phyloP scores from a whole-genome alignment of 176 grass and related monocot genomes.

The Thalia dealbata region DNA sequence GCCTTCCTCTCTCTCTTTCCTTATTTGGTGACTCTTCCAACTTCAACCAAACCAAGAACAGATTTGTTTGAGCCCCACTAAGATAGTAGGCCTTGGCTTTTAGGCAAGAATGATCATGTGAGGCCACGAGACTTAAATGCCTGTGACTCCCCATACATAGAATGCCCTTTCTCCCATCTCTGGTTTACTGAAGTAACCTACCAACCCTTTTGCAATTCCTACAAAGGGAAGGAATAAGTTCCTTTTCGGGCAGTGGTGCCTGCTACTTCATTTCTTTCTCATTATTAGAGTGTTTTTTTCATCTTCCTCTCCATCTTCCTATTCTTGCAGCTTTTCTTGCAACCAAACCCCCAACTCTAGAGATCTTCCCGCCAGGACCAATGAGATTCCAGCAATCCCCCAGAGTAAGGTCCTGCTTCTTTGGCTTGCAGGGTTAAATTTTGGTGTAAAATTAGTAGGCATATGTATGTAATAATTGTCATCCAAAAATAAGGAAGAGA shows the following conservation, averaged over 20 bases:
- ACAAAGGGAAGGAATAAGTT: conserved; percentile 15
- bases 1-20: neutral
- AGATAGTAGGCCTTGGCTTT: conserved; percentile 3
- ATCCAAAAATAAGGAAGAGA: neutral
- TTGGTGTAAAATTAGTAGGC: neutral
- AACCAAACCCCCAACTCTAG: conserved; percentile 4
- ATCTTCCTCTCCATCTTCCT: neutral
- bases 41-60: conserved; percentile 1
- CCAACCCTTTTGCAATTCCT: neutral
- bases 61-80: neutral
- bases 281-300: neutral
- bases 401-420: conserved; percentile 17
- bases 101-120: conserved; percentile 3
- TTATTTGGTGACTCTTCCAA: conserved; percentile 2
- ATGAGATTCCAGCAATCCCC: conserved; percentile 16
- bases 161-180: neutral
- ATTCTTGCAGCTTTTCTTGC: conserved; percentile 7
- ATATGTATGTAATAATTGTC: neutral
- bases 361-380: conserved; percentile 26
- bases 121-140: neutral
- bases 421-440: neutral
- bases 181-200: neutral
- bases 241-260: conserved; percentile 2
- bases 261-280: conserved; percentile 6
- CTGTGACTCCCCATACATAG: conserved; percentile 2